These are phyloP conservation scores for Eucalyptus marginata DNA, from an alignment of 345 rosid species.

Conservation along the genomic window DNA sequence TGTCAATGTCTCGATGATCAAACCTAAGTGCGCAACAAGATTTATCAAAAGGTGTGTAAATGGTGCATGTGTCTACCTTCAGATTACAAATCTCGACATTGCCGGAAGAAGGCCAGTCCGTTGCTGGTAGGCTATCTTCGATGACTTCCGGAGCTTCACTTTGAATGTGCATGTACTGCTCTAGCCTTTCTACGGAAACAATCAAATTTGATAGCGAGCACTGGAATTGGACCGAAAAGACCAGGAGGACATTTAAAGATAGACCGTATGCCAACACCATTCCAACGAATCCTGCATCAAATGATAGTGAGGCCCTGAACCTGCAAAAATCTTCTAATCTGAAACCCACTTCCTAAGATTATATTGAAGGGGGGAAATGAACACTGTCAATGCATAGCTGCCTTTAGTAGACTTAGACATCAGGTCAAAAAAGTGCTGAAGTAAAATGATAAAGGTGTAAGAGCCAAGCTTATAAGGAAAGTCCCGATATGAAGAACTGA, in stretches of 20 bases:
- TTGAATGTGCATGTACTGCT: constrained; percentile 52
- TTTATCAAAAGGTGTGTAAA: not conserved
- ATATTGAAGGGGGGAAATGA: not conserved
- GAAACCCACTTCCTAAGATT: not conserved
- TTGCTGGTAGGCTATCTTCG: constrained; percentile 19
- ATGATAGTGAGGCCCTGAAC: not conserved
- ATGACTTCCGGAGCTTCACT: constrained; percentile 54
- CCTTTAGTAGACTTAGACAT: not conserved
- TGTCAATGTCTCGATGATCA: not conserved
- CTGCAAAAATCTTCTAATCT: not conserved
- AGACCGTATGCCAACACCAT: constrained; percentile 56
- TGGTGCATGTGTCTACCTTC: constrained; percentile 16
- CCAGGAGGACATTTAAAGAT: constrained; percentile 38
- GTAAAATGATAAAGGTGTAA: not conserved
- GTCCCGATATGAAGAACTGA: not conserved
- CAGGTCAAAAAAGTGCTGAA: not conserved
- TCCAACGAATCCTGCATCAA: constrained; percentile 37
- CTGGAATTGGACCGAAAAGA: constrained; percentile 27
- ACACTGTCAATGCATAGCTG: not conserved
- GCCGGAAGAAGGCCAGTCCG: constrained; percentile 38
- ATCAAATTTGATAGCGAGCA: constrained; percentile 27
- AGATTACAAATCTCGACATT: constrained; percentile 34
- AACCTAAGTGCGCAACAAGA: not conserved
- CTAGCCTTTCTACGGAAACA: constrained; percentile 51
- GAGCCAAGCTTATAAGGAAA: not conserved